Evolutionary conservation across 2,329 filamentous ascomycete species (phyloP), one percentile per base, ranked within the genome.

Genomic region (Cytospora leucostoma): DNA sequence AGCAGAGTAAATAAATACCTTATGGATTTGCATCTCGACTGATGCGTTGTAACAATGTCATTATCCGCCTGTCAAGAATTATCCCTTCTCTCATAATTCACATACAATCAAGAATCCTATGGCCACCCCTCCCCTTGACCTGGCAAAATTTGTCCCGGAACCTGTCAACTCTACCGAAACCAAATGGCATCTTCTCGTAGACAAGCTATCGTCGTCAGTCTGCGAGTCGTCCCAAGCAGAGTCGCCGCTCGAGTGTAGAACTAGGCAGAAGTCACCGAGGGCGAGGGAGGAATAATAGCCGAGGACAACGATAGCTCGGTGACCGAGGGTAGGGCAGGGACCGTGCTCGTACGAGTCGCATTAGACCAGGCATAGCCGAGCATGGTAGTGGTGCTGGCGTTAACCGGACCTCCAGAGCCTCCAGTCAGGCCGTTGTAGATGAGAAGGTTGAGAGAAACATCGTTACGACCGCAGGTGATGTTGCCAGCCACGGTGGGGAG

Each of bases 351-450:
- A 11, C 49, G 34, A 12, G 15, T n/a, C 12, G n/a, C 44, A 34
- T 13, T n/a, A 12, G 11, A n/a, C 8, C 50, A 32, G 21, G 56
- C 55, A 19, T 44, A 6, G 8, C 55, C 55, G 3, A 35, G 19
- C 40, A 57, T 37, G 4, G 40, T 34, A 11, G 44, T 57, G 32
- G 27, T 33, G 10, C n/a, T 21, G 15, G 56, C 56, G 5, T 21
- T 50, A 32, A 50, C 12, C 8, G 15, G 54, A 13, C 37, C 19
- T 7, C 11, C 54, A 27, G 21, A 19, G 17, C 33, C 56, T n/a
- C n/a, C 63, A 19, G 15, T 40, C 11, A 52, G 51, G 15, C 63
- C 63, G n/a, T 65, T 40, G 40, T 65, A 65, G 34, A 65, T 33
- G 37, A 65, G 19, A 2, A 65, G 8, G 3, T n/a, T 34, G 27